Conservation (phyloP, 2,329 filamentous ascomycete species). For the Zymoseptoria pseudotritici region DNA sequence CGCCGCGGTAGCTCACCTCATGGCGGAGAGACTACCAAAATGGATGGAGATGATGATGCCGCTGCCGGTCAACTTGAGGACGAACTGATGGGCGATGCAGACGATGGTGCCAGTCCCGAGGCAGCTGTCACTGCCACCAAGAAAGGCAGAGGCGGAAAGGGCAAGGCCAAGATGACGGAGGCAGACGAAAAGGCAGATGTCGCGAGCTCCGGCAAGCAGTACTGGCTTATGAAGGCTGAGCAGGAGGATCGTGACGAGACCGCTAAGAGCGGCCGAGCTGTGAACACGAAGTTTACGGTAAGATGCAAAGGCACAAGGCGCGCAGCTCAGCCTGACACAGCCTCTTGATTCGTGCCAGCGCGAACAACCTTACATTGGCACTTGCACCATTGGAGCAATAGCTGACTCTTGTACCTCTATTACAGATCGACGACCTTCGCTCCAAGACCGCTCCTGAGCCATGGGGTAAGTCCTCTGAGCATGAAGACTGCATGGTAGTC, state of each 20-base stretch:
- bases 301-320: too few species aligned
- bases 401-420: too few species aligned
- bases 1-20: constrained; percentile 24
- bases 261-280: constrained; percentile 62
- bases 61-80: constrained; percentile 26
- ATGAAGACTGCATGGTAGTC: background rate
- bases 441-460: constrained; percentile 68
- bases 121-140: constrained; percentile 10
- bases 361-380: too few species aligned
- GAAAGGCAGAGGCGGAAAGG: constrained; percentile 10
- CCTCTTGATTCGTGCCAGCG: too few species aligned
- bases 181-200: constrained; percentile 3
- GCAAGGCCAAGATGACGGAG: constrained; percentile 13
- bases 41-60: constrained; percentile 21
- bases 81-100: constrained; percentile 19
- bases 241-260: constrained; percentile 73
- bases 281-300: constrained; percentile 77
- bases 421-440: constrained; percentile 69
- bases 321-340: too few species aligned
- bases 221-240: constrained; percentile 52
- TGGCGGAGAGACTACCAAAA: constrained; percentile 26
- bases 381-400: too few species aligned
- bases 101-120: constrained; percentile 8
- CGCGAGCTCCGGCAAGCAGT: constrained; percentile 22
- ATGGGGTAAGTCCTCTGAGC: too few species aligned